Evolutionary conservation across 306 rosid species (phyloP).

Genomic region (Crataegus laevigata): DNA sequence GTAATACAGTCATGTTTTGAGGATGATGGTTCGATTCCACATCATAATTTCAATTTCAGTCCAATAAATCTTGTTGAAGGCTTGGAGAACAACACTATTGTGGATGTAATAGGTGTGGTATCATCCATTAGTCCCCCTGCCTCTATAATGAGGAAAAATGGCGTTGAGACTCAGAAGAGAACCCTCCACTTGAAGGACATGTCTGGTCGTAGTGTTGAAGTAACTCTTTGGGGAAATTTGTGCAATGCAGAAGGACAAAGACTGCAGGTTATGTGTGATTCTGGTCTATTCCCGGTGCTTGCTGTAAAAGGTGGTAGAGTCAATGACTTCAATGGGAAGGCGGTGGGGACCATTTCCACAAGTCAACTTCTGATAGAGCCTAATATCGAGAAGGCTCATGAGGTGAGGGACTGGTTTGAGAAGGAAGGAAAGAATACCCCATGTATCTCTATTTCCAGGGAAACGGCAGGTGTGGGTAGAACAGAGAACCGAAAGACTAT

Average conservation of each 20-base stretch:
- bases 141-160: constrained; percentile 75
- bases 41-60: constrained; percentile 53
- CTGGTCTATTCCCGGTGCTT: constrained; percentile 67
- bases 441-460: constrained; percentile 64
- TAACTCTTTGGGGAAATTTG: constrained; percentile 78
- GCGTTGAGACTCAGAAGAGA: constrained; percentile 77
- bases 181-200: constrained; percentile 74
- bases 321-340: constrained; percentile 78
- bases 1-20: constrained; percentile 56
- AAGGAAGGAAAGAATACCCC: constrained; percentile 63
- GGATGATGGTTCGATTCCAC: constrained; percentile 65
- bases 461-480: constrained; percentile 34
- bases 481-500: constrained; percentile 53
- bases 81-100: constrained; percentile 50
- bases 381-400: constrained; percentile 44
- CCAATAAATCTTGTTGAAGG: constrained; percentile 54
- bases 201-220: constrained; percentile 71
- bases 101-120: constrained; percentile 78
- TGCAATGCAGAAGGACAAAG: constrained; percentile 68
- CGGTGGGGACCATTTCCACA: constrained; percentile 57
- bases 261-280: constrained; percentile 68
- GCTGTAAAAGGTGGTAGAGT: constrained; percentile 71
- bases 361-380: constrained; percentile 77
- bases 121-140: constrained; percentile 53
- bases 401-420: constrained; percentile 62